phyloP scores from a whole-genome alignment of 192 early-diverging fungal species.

The Rhizophagus prolifer region DNA sequence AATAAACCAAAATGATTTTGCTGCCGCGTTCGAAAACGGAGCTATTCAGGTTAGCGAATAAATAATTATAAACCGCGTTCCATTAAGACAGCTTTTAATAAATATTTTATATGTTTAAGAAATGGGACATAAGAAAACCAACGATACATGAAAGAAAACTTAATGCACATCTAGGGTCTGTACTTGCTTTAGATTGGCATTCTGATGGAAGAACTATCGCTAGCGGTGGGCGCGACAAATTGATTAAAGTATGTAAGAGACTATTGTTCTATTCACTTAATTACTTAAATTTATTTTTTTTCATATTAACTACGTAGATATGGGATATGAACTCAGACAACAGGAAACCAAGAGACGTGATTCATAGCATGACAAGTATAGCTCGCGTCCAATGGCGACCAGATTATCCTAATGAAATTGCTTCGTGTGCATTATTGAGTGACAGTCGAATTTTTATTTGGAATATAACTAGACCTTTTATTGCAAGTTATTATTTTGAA shows the following conservation, averaged over 20 bases:
- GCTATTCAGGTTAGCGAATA: constrained; percentile 54
- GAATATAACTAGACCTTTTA: constrained; percentile 68
- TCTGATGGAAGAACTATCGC: constrained; percentile 68
- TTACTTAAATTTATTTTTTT: not conserved
- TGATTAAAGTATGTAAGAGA: constrained; percentile 59
- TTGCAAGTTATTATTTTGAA: constrained; percentile 66
- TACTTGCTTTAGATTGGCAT: constrained; percentile 75
- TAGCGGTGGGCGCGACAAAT: constrained; percentile 73
- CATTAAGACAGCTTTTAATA: not conserved
- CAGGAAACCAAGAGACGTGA: constrained; percentile 55
- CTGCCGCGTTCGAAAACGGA: constrained; percentile 81
- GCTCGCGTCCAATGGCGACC: constrained; percentile 75
- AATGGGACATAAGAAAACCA: constrained; percentile 78
- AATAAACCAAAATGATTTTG: constrained; percentile 58
- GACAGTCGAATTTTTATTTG: constrained; percentile 71
- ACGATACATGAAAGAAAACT: constrained; percentile 60
- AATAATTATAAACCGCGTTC: not conserved
- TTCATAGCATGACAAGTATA: constrained; percentile 67
- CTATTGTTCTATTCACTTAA: not conserved
- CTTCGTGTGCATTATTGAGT: constrained; percentile 61
- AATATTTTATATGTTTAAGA: constrained; percentile 38
- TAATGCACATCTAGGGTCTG: constrained; percentile 70
- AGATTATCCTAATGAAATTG: constrained; percentile 62
- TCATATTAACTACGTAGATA: constrained; percentile 40
- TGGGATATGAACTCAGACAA: constrained; percentile 70